Evolutionary conservation across 1,284 basidiomycete genomes (phyloP), one percentile per base, ranked within the genome.

Genomic region (Schizophyllum amplum): DNA sequence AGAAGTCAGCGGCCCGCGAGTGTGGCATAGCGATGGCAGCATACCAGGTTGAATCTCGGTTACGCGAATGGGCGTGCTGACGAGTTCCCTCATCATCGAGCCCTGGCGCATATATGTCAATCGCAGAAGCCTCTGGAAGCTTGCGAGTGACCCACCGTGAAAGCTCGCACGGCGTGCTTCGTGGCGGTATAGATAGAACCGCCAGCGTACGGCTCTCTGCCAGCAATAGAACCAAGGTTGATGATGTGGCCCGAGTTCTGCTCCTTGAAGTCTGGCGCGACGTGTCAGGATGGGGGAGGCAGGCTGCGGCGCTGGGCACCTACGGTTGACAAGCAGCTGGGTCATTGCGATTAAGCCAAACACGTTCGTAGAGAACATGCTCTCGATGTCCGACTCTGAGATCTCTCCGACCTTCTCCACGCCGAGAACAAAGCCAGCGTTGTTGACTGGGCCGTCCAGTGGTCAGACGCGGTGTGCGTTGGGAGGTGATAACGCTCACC

Each of bases 351-450:
- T 93, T 51, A 97, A 79, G 6, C 93, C 94, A 60, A 91, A 78
- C 53, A 97, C 94, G 70, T 99, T 99, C 52, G 94, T 97, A 24
- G 86, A 72, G 70, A 98, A 91, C 94, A 99, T 98, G 58, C 81
- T 75, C 63, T 92, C 88, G 63, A 93, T 77, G 64, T 94, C 92
- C 42, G 78, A 76, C 21, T 87, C 78, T 1, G 80, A 72, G 65
- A 97, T 88, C 59, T 86, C 81, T 6, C 94, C 27, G 17, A 95
- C 83, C 55, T 82, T 82, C 60, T 95, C 94, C 7, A 86, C 74
- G 20, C 94, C 94, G 47, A 86, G 75, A 5, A 95, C 94, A 61
- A 86, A 90, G 24, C 94, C 94, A 27, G 90, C 92, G 63, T 94
- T 93, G 72, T 93, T 93, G 57, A 93, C 90, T 91, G 33, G 59